Evolutionary conservation across 2,329 filamentous ascomycete genomes (phyloP), one percentile per base, ranked within the genome.

Genomic region (Metarhizium anisopliae): DNA sequence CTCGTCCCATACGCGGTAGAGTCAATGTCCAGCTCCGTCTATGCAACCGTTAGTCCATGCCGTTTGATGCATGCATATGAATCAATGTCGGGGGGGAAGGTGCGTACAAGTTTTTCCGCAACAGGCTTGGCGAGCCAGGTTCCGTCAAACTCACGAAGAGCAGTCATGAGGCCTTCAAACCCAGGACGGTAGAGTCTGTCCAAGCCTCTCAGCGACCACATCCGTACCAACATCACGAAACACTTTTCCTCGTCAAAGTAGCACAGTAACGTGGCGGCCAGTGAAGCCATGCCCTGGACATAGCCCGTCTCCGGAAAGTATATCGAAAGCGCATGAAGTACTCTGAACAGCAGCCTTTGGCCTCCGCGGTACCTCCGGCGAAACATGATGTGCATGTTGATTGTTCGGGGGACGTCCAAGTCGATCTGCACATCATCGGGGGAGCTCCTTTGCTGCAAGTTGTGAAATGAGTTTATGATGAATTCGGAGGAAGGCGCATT

Each of bases 381-480:
- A 68, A 99, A 99, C 93, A 99, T 96, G 70, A 99, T 93, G 72
- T 99, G 94, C 59, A 89, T 85, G 69, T 85, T 95, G 69, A 99
- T 95, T 4, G 94, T 97, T 54, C 94, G 82, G 1, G 94, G 94
- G 18, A 99, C 94, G 69, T 99, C 94, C 47, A 97, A 83, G 69
- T 99, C 94, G 64, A 99, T 99, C 72, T 99, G 94, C 25, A 93
- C 85, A 69, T 99, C 94, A 67, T 99, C 94, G 0, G 90, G 85
- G 2, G 89, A 96, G 55, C 83, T 83, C 57, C 84, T 75, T 16
- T 84, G 76, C 65, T 95, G 86, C 32, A 95, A 80, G 47, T 83
- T 80, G 67, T 89, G 81, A 67, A 90, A 96, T 35, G 81, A 77
- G 47, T 80, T 77, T 43, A 90, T 83, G 51, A 97, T 80, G 55